Evolutionary conservation across 2,329 filamentous ascomycete species (phyloP), one percentile per base, ranked within the genome.

Genomic region (Akanthomyces uredinophilus): DNA sequence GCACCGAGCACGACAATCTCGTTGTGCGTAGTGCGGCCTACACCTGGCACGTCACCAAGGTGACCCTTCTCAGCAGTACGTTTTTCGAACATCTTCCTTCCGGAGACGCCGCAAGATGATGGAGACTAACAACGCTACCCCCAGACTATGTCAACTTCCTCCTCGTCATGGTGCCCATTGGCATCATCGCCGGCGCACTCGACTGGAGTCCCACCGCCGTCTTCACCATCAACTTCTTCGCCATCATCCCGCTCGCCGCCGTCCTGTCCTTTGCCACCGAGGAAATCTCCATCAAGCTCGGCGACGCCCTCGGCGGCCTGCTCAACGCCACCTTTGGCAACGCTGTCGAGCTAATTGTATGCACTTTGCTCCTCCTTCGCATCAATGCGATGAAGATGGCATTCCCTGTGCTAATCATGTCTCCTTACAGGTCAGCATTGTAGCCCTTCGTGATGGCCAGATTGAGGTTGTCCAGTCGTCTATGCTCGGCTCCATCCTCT

Each of bases 391-490:
- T 16, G 20, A 13, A 13, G 22, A 46, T 3, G 13, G 20, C 1
- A 3, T 18, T 16, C 24, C 5, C 18, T 8, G 22, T 39, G 16
- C 37, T 39, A 16, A 39, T 16, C 14, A 39, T 11, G 6, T 11
- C 13, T 39, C 11, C 13, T 14, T 16, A 16, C 71, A 94, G 90
- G 91, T 96, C 72, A 96, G 91, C 73, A 94, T 98, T 68, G 89
- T 98, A 66, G 95, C 95, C 20, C 83, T 99, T 51, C 86, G 81
- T 67, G 87, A 95, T 68, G 86, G 87, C 65, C 90, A 98, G 77
- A 96, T 97, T 71, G 88, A 94, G 69, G 93, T 98, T 66, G 94
- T 98, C n/a, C 95, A 98, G 78, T 90, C 94, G 22, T 96, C 92
- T 66, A 98, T 98, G 93, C 87, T 98, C 39, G 94, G 95, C 53